Conservation (phyloP, 2,329 filamentous ascomycete genomes). For the Ilyonectria sp. region DNA sequence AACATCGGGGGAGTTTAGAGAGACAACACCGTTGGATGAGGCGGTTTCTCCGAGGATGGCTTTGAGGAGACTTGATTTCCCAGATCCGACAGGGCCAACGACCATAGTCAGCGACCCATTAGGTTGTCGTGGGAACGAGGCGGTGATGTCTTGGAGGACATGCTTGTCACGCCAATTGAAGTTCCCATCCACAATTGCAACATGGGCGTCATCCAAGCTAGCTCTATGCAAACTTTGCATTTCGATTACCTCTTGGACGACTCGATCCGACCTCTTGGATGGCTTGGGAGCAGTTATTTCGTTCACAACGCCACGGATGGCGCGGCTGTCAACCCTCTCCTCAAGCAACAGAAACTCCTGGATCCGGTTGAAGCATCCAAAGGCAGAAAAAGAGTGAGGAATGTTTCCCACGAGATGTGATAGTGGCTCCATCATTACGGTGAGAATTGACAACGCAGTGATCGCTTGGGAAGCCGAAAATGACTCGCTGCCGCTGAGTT, state of each 20-base stretch:
- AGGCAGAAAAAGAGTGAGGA: constrained; percentile 43
- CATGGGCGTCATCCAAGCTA: constrained; percentile 7
- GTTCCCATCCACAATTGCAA: constrained; percentile 42
- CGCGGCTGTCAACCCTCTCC: constrained; percentile 45
- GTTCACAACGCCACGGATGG: constrained; percentile 21
- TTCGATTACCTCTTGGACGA: constrained; percentile 27
- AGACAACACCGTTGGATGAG: constrained; percentile 40
- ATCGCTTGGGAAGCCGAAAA: constrained; percentile 52
- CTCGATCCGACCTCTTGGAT: background rate
- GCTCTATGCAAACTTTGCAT: constrained; percentile 18
- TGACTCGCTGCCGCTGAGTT: constrained; percentile 41
- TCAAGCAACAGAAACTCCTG: constrained; percentile 48
- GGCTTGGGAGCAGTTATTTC: background rate
- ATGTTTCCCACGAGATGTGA: constrained; percentile 45
- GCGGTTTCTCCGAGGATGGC: constrained; percentile 50
- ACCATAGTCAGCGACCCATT: constrained; percentile 49
- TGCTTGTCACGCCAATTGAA: constrained; percentile 49
- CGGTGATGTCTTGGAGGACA: constrained; percentile 45
- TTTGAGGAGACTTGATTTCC: constrained; percentile 52
- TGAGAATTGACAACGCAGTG: constrained; percentile 50
- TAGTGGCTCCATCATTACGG: constrained; percentile 49
- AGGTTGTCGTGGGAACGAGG: constrained; percentile 35
- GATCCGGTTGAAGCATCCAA: constrained; percentile 52
- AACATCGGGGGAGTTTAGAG: constrained; percentile 41
- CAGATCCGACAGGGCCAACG: constrained; percentile 51